Percentiles rank a stretch among this genome's conserved stretches.
phyloP scores from a whole-genome alignment of 345 rosid genomes.

The Orychophragmus violaceus region DNA sequence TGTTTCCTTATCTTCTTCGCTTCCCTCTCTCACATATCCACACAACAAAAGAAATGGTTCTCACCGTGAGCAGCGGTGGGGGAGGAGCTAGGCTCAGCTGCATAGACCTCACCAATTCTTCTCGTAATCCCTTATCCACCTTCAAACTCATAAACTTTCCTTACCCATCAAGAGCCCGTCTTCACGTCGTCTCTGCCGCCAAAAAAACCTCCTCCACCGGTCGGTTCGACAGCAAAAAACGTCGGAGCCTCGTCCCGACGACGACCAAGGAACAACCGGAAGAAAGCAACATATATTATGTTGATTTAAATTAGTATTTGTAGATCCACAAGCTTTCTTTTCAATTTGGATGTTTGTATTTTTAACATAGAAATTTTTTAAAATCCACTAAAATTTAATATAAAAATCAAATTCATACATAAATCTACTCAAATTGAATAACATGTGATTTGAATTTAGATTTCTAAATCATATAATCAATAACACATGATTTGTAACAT shows the following conservation, averaged over 20 bases:
- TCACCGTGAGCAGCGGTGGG: constrained; percentile 40
- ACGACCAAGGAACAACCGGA: constrained; percentile 24
- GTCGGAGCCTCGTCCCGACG: constrained; percentile 41
- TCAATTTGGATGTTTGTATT: too few relatives aligned
- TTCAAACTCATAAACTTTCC: constrained; percentile 26
- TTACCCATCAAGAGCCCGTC: constrained; percentile 16
- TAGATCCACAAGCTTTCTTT: too few relatives aligned
- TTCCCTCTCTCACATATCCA: constrained; percentile 25
- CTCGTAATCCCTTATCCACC: not conserved
- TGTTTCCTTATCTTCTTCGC: constrained; percentile 16
- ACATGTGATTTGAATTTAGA: too few relatives aligned
- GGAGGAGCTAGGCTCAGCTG: constrained; percentile 36
- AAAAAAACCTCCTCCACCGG: constrained; percentile 65
- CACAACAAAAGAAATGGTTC: constrained; percentile 38
- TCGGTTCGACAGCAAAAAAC: constrained; percentile 58
- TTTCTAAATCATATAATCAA: too few relatives aligned
- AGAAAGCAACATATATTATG: constrained; percentile 13
- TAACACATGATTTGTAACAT: too few relatives aligned
- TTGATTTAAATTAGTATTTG: too few relatives aligned
- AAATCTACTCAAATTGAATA: too few relatives aligned
- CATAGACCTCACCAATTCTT: constrained; percentile 20
- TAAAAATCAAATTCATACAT: too few relatives aligned
- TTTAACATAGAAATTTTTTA: too few relatives aligned
- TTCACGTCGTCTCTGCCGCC: constrained; percentile 49
- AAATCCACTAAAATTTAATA: too few relatives aligned